A percentile compares a stretch with the other conserved stretches of the same genome.
phyloP scores from a whole-genome alignment of 495 filamentous ascomycete genomes.

The Penicillium lividum region DNA sequence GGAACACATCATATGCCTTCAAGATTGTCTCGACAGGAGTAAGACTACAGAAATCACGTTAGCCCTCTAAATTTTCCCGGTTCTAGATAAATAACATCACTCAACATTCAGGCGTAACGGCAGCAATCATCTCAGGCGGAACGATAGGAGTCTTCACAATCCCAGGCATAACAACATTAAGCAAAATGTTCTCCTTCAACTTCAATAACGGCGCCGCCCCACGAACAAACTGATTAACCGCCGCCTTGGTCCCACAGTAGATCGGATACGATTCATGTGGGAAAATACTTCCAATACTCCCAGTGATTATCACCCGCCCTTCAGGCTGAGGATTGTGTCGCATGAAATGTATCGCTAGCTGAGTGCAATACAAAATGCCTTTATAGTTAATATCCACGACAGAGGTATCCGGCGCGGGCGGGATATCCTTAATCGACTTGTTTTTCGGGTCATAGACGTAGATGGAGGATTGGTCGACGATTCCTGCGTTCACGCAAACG shows the following conservation, averaged over 20 bases:
- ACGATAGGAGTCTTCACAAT: conserved; percentile 33
- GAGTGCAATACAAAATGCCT: conserved; percentile 30
- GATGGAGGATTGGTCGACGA: conserved; percentile 29
- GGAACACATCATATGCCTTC: conserved; percentile 25
- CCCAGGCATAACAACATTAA: conserved; percentile 34
- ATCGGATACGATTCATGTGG: conserved; percentile 30
- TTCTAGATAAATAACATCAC: not conserved
- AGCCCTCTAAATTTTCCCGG: not conserved
- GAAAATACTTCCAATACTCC: conserved; percentile 29
- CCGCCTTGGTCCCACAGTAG: conserved; percentile 35
- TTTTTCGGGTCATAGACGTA: conserved; percentile 23
- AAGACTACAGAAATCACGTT: conserved; percentile 11
- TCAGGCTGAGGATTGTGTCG: conserved; percentile 29
- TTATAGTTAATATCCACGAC: conserved; percentile 33
- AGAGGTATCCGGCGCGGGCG: conserved; percentile 25
- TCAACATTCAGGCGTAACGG: conserved; percentile 31
- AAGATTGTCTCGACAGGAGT: conserved; percentile 30
- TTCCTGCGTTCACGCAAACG: conserved; percentile 29
- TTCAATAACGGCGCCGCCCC: conserved; percentile 30
- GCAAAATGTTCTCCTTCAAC: conserved; percentile 29
- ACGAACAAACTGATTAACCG: conserved; percentile 31
- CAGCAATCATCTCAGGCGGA: conserved; percentile 28
- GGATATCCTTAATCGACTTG: conserved; percentile 25
- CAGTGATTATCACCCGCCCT: conserved; percentile 30
- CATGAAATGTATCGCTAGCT: conserved; percentile 36